Base-by-base conservation (phyloP, 257 asterid genomes). In the Solanum appendiculatum region DNA sequence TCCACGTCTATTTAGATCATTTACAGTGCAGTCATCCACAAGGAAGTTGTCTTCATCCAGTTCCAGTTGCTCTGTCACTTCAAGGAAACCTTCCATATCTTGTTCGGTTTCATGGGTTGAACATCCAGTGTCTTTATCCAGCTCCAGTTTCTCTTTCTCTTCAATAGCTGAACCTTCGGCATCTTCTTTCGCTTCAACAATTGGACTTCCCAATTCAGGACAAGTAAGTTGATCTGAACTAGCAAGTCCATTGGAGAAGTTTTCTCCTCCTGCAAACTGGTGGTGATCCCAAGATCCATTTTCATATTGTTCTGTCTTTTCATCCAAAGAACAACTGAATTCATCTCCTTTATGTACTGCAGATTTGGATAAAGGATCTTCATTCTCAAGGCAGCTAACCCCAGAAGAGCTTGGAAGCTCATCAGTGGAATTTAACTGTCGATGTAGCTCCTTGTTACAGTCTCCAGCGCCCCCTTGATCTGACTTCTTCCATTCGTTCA, bases 181-280 rank as follows among this genome's bases (percentile, higher is more conserved):
- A 37, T 51, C 85, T 46, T 81, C 91, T 73, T 83, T 72, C 58
- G 73, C 85, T 84, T 87, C 91, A 23, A 74, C 34, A 9, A 54
- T 12, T 33, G 60, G 82, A 83, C 29, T 87, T 87, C 87, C 90
- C 10, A 51, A 83, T 85, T 74, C 90, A 8, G 48, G 89, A 73
- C 54, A 44, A 16, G 89, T 68, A 48, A 88, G 88, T 86, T 93
- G 94, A 85, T 86, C 63, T 33, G 95, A 93, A 89, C 90, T 91
- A 69, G 90, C 63, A 83, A 92, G 85, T 64, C 84, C 93, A 84
- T 86, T 90, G 46, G 94, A 93, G 44, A 84, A 88, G 60, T 85
- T 88, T 87, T 92, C 83, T 27, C 87, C 90, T 25, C 84, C 87
- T 63, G 72, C 21, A 29, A 78, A 78, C 44, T 87, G 33, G 34